phyloP scores from a whole-genome alignment of 192 early-diverging fungal species.

The Dissophora globulifera region DNA sequence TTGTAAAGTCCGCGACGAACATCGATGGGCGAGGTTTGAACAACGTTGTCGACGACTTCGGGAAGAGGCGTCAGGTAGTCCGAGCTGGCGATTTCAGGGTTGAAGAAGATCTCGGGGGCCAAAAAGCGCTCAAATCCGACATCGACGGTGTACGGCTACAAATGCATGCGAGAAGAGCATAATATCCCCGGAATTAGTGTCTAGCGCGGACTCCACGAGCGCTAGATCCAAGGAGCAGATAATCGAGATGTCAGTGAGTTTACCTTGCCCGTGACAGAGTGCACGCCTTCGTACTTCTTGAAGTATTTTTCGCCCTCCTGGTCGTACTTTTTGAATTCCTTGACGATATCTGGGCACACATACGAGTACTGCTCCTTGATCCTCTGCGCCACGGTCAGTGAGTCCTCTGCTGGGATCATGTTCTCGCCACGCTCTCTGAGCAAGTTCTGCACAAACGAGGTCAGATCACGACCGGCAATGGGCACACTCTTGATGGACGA shows the following conservation, averaged over 20 bases:
- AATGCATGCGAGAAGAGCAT: no score
- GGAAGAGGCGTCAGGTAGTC: constrained; percentile 97
- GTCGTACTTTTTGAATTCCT: constrained; percentile 96
- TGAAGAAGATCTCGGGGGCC: constrained; percentile 99
- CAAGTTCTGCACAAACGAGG: constrained; percentile 97
- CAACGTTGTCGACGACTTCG: constrained; percentile 94
- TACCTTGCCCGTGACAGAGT: constrained; percentile 88
- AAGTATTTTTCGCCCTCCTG: constrained; percentile 90
- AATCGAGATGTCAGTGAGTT: background rate
- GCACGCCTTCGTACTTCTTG: constrained; percentile 85
- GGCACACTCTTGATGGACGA: constrained; percentile 99
- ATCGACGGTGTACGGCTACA: constrained; percentile 93
- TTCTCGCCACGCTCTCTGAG: constrained; percentile 95
- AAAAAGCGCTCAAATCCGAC: constrained; percentile 99
- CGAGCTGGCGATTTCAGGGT: constrained; percentile 96
- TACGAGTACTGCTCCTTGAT: constrained; percentile 99
- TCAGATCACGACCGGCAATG: constrained; percentile 98
- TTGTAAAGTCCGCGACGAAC: constrained; percentile 96
- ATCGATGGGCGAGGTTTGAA: constrained; percentile 98
- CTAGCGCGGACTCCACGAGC: no score
- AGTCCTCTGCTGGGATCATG: constrained; percentile 96
- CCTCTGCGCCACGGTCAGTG: constrained; percentile 90
- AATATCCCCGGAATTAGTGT: no score
- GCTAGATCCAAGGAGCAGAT: background rate
- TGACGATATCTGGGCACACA: constrained; percentile 96